A percentile compares a stretch with the other conserved stretches of the same genome.
Conservation (phyloP, 345 rosid genomes). For the Eucalyptus marginata region DNA sequence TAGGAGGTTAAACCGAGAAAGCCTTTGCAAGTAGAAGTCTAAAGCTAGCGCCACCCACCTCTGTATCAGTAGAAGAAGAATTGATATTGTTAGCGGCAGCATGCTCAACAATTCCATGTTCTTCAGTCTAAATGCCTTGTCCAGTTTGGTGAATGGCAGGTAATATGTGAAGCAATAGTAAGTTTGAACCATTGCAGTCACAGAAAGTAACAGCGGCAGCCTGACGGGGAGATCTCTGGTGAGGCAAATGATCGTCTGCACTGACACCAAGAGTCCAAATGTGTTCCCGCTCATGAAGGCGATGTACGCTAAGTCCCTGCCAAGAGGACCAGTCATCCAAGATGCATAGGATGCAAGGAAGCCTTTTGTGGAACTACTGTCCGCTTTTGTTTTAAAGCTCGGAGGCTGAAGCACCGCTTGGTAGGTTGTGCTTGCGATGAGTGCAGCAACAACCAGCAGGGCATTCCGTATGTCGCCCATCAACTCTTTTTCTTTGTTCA, state of each 20-base stretch:
- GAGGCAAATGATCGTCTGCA: too few species aligned
- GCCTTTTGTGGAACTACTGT: too few species aligned
- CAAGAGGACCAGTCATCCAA: too few species aligned
- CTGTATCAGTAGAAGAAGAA: not conserved
- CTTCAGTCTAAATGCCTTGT: accelerated
- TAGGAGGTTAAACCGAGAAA: accelerated
- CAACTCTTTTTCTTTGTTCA: not conserved
- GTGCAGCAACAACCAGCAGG: not conserved
- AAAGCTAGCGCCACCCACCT: not conserved
- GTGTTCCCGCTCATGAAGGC: too few species aligned
- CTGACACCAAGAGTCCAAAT: too few species aligned
- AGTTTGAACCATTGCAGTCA: not conserved
- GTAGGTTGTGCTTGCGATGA: not conserved
- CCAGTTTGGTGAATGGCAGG: not conserved
- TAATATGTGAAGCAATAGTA: not conserved
- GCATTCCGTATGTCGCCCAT: not conserved
- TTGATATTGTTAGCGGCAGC: not conserved
- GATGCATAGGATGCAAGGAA: too few species aligned
- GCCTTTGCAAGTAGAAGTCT: accelerated
- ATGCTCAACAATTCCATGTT: too few species aligned
- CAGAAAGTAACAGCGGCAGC: not conserved
- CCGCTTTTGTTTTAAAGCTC: accelerated
- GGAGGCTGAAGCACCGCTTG: not conserved
- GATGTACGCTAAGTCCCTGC: too few species aligned
- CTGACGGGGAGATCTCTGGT: too few species aligned